A percentile compares a stretch with the other conserved stretches of the same genome.
Conservation (phyloP, 2,329 filamentous ascomycete genomes). For the Scedosporium aurantiacum region DNA sequence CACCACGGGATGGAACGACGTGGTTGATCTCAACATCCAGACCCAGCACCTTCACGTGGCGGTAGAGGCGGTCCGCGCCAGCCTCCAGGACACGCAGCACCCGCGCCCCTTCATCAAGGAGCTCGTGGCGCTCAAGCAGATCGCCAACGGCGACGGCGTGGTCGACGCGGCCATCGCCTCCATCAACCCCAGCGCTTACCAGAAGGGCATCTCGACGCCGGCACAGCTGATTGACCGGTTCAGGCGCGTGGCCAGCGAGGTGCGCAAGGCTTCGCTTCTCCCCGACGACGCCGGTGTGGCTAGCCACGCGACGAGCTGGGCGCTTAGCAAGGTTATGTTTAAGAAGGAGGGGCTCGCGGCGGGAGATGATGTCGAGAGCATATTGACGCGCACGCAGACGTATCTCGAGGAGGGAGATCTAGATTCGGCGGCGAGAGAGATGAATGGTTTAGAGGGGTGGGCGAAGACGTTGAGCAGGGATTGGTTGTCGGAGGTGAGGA, state of each 20-base stretch:
- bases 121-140: conserved; percentile 88
- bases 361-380: conserved; percentile 86
- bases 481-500: conserved; percentile 83
- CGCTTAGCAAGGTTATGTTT: conserved; percentile 91
- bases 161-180: conserved; percentile 92
- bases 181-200: conserved; percentile 88
- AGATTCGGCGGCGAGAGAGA: conserved; percentile 83
- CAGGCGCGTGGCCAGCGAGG: conserved; percentile 81
- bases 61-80: conserved; percentile 81
- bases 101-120: conserved; percentile 84
- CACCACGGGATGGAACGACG: conserved; percentile 78
- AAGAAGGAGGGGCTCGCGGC: conserved; percentile 79
- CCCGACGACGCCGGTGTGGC: conserved; percentile 92
- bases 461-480: conserved; percentile 89
- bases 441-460: conserved; percentile 90
- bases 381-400: conserved; percentile 80
- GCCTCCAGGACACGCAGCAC: conserved; percentile 61
- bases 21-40: conserved; percentile 80
- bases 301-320: conserved; percentile 80
- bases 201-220: conserved; percentile 74
- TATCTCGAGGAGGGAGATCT: conserved; percentile 87
- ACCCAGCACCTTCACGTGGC: conserved; percentile 96
- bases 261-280: conserved; percentile 84
- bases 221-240: conserved; percentile 90
- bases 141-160: conserved; percentile 71